Percentiles rank a stretch among this genome's conserved stretches.
These are phyloP conservation scores for Pyrenula massariospora DNA, from an alignment of 495 filamentous ascomycete species.

Conservation along the genomic window DNA sequence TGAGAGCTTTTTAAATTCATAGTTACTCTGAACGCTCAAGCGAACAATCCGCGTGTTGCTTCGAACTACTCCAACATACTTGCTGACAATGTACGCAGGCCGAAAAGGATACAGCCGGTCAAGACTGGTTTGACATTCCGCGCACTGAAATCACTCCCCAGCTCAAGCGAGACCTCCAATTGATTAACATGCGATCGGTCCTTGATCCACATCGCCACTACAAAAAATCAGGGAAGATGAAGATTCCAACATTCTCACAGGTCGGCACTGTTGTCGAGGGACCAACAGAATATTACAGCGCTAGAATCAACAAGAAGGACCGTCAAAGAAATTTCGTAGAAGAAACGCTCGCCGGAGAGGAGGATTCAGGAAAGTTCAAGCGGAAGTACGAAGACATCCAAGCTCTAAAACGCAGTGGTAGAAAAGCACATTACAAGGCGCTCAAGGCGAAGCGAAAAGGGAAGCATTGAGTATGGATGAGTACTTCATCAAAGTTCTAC, in stretches of 20 bases:
- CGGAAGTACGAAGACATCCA: conserved; percentile 63
- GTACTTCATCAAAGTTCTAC: too few species aligned
- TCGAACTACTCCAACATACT: conserved; percentile 1
- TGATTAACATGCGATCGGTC: conserved; percentile 78
- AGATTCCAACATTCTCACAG: conserved; percentile 69
- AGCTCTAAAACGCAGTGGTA: conserved; percentile 54
- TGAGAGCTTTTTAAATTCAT: conserved; percentile 76
- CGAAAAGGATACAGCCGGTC: conserved; percentile 49
- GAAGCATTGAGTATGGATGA: not conserved
- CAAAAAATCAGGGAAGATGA: conserved; percentile 62
- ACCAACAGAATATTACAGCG: conserved; percentile 74
- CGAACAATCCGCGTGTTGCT: conserved; percentile 1
- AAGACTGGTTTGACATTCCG: conserved; percentile 76
- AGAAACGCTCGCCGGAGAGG: conserved; percentile 62
- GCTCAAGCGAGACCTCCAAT: conserved; percentile 74
- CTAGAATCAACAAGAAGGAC: conserved; percentile 72
- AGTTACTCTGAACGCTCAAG: conserved; percentile 90
- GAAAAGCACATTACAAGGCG: conserved; percentile 59
- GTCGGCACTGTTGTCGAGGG: conserved; percentile 84
- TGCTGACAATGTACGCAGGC: conserved; percentile 25
- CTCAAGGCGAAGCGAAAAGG: conserved; percentile 40
- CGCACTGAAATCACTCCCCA: conserved; percentile 71
- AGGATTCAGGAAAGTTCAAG: conserved; percentile 48
- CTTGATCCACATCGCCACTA: conserved; percentile 85
- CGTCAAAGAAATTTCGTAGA: conserved; percentile 85